Conservation (phyloP, 805 yeast species). For the Myxozyma monticola region DNA sequence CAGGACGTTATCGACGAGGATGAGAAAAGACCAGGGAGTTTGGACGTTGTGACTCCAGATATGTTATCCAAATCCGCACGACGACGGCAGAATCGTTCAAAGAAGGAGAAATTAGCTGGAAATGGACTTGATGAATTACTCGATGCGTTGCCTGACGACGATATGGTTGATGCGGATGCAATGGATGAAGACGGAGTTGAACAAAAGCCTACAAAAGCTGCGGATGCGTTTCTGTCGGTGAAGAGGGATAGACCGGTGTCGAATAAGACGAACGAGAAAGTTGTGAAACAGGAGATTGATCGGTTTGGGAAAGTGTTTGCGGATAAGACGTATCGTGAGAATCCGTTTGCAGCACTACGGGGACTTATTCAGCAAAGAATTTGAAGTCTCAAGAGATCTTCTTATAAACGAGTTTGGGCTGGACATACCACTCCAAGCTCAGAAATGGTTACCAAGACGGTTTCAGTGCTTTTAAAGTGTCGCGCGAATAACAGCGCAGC, state of each 20-base stretch:
- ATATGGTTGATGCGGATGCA: neutral
- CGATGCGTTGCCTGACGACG: slow-evolving; percentile 17
- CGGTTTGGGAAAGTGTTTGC: slow-evolving; percentile 60
- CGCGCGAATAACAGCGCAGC: too few relatives aligned
- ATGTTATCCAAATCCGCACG: slow-evolving; percentile 23
- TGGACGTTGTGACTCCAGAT: neutral
- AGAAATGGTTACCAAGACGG: too few relatives aligned
- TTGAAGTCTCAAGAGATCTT: too few relatives aligned
- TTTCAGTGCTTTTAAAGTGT: too few relatives aligned
- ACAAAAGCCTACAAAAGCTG: neutral
- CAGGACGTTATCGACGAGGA: too few relatives aligned
- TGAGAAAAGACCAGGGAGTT: too few relatives aligned
- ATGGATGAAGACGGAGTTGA: slow-evolving; percentile 10
- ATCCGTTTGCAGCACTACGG: slow-evolving; percentile 66
- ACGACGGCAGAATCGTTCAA: slow-evolving; percentile 6
- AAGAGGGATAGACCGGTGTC: slow-evolving; percentile 20
- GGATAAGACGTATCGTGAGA: slow-evolving; percentile 53
- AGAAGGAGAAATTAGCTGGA: slow-evolving; percentile 24
- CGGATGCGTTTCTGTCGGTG: slow-evolving; percentile 2
- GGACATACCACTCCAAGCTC: too few relatives aligned
- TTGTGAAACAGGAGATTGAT: slow-evolving; percentile 58
- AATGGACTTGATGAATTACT: slow-evolving; percentile 13
- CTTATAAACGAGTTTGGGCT: too few relatives aligned
- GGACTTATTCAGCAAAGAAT: slow-evolving; percentile 50
- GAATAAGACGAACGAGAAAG: slow-evolving; percentile 39